phyloP scores from a whole-genome alignment of 2,329 filamentous ascomycete species.

The Fusarium veterinarium region DNA sequence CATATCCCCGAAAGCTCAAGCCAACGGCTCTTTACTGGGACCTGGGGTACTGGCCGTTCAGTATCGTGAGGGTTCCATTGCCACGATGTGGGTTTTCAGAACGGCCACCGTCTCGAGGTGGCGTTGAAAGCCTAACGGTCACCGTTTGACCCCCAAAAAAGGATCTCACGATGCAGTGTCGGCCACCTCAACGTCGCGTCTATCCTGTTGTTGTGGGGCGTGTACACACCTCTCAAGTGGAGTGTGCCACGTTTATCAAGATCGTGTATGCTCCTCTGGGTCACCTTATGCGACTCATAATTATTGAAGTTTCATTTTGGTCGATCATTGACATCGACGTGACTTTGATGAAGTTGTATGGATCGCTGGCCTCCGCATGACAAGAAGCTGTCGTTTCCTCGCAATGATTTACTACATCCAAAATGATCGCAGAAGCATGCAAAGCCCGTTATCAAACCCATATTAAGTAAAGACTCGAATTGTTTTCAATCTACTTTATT shows the following conservation, averaged over 20 bases:
- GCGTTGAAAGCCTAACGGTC: conserved; percentile 20
- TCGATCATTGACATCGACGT: background rate
- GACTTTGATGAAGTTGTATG: background rate
- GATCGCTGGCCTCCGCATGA: background rate
- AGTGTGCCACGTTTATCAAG: conserved; percentile 9
- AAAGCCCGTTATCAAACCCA: background rate
- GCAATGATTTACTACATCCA: background rate
- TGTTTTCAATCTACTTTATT: background rate
- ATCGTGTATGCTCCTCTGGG: conserved; percentile 4
- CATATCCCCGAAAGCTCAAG: conserved; percentile 27
- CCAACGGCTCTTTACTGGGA: conserved; percentile 27
- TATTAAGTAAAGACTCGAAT: background rate
- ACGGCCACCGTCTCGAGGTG: conserved; percentile 32
- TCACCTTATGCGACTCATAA: background rate
- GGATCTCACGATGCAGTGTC: conserved; percentile 19
- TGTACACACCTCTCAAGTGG: conserved; percentile 16
- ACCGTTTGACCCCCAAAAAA: conserved; percentile 29
- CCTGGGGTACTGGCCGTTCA: background rate
- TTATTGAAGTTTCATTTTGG: background rate
- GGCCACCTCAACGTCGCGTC: conserved; percentile 12
- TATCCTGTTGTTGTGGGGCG: conserved; percentile 2
- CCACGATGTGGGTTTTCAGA: conserved; percentile 25
- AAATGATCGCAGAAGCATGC: background rate
- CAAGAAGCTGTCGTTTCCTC: background rate
- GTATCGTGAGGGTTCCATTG: conserved; percentile 23